Evolutionary conservation across 441 rosid genomes (phyloP).

Genomic region (Hura crepitans): DNA sequence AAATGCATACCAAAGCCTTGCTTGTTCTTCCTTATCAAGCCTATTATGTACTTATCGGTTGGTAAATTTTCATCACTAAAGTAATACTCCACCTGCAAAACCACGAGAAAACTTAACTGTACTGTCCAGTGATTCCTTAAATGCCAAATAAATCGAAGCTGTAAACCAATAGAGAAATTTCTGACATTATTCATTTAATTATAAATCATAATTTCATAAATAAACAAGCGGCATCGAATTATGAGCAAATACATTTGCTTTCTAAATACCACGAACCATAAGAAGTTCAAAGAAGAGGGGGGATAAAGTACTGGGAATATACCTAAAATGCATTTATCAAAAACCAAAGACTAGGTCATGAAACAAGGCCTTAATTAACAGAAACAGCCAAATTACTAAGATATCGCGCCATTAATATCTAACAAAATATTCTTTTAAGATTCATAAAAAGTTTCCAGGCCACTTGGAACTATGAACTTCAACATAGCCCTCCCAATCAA

Average conservation of each 20-base stretch:
- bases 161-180: background rate
- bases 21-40: conserved; percentile 64
- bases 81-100: conserved; percentile 80
- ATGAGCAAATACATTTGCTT: background rate
- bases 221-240: background rate
- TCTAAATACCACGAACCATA: background rate
- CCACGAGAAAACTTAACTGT: background rate
- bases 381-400: background rate
- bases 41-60: conserved; percentile 63
- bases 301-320: background rate
- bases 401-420: background rate
- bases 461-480: background rate
- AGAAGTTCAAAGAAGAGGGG: background rate
- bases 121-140: background rate
- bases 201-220: background rate
- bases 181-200: background rate
- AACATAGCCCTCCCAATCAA: background rate
- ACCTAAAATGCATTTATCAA: background rate
- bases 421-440: background rate
- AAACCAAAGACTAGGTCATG: background rate
- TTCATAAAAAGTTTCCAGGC: background rate
- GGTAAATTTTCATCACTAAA: conserved; percentile 89
- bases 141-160: background rate
- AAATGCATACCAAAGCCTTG: conserved; percentile 68
- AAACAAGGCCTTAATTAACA: background rate